Evolutionary conservation across 176 grass and related monocot genomes (phyloP), one percentile per base, ranked within the genome.

Genomic region (Calamus simplicifolius): DNA sequence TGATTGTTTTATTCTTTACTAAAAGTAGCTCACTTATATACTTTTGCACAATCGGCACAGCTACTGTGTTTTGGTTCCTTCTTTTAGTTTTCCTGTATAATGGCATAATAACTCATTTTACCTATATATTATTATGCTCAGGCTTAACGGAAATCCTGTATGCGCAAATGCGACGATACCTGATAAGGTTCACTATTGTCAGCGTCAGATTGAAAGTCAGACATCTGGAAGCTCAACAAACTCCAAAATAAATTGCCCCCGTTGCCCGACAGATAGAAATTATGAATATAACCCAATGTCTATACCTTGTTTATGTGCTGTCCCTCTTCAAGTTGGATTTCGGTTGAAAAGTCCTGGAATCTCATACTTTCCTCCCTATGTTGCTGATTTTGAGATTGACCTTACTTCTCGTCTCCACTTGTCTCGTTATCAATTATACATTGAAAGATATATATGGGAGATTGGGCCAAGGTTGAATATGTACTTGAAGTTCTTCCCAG

Each of bases 301-400:
- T 50, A 55, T 88, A 49, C 48, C 69, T 67, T 98, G 93, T 59
- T 23, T 62, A 2, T 98, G 93, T 69, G 66, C 67, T 68, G 78
- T 74, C 43, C 93, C 93, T 57, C 19, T 98, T 16, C 72, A 67
- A 82, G 76, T 98, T 67, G 84, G 84, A 74, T 85, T 88, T 79
- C 75, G 87, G 16, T 56, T 98, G 56, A 98, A 98, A 69, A 91
- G 84, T 61, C 87, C 93, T 67, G 87, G 75, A 26, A 89, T 98
- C 27, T 92, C 87, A 38, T 49, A 92, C 51, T 92, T 98, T 61
- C 75, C 0, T 62, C 68, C 81, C 2, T 92, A 89, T 71, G 64
- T 82, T 57, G 66, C 84, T 62, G 52, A n/a, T 61, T 98, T 92
- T 63, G 84, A 85, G 69, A 67, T 50, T 1, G 17, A 91, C 21